Evolutionary conservation across 441 rosid species (phyloP).

Genomic region (Daphne laureola): DNA sequence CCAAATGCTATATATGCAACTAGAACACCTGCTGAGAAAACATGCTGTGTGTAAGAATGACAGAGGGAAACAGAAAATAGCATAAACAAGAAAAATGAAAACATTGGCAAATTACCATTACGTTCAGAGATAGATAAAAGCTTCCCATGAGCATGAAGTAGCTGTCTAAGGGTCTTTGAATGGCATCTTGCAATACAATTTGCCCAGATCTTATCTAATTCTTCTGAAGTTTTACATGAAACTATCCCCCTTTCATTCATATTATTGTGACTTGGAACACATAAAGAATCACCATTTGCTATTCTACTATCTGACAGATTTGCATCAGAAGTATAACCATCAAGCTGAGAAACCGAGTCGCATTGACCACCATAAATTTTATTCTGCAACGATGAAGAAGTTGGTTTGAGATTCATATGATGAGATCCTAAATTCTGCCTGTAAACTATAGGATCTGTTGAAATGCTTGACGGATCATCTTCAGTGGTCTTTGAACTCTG

Average conservation of each 20-base stretch:
- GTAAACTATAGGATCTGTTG: conserved; percentile 51
- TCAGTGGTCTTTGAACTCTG: conserved; percentile 79
- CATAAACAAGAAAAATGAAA: conserved; percentile 1
- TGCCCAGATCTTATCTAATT: conserved; percentile 67
- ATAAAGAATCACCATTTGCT: conserved; percentile 27
- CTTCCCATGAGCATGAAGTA: conserved; percentile 67
- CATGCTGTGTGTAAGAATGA: conserved; percentile 9
- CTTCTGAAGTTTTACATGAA: conserved; percentile 46
- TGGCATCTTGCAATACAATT: conserved; percentile 84
- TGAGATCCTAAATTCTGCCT: conserved; percentile 53
- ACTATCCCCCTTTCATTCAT: conserved; percentile 33
- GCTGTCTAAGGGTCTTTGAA: conserved; percentile 82
- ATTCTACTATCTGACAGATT: conserved; percentile 32
- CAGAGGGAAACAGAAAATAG: background rate
- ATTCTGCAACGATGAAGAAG: conserved; percentile 44
- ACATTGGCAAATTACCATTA: conserved; percentile 43
- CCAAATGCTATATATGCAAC: conserved; percentile 74
- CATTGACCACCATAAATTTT: conserved; percentile 36
- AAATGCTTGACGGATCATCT: conserved; percentile 69
- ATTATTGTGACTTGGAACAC: conserved; percentile 35
- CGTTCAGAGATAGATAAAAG: conserved; percentile 77
- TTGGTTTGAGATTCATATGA: conserved; percentile 33
- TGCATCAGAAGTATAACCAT: conserved; percentile 35
- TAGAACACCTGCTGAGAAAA: conserved; percentile 57
- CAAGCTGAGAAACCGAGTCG: conserved; percentile 25